phyloP scores from a whole-genome alignment of 495 filamentous ascomycete genomes.

The Annulohypoxylon stygium region DNA sequence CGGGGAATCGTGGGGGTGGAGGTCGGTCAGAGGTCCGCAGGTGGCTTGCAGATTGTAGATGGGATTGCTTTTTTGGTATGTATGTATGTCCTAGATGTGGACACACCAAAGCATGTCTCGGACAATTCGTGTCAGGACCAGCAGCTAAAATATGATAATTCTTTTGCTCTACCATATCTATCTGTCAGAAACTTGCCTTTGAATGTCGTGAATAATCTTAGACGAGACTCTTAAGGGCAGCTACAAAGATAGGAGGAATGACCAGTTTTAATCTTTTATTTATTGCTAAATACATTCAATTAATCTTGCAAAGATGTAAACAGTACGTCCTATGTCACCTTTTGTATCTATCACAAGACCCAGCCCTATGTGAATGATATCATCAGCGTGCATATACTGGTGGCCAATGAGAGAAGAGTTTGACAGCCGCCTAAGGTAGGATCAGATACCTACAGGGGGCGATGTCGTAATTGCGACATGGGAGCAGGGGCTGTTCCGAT shows the following conservation, averaged over 20 bases:
- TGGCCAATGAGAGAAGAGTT: slow-evolving; percentile 1
- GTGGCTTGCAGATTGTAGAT: neutral
- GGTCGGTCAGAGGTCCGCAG: neutral
- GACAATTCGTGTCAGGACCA: slow-evolving; percentile 35
- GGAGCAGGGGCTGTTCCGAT: neutral
- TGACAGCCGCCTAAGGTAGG: neutral
- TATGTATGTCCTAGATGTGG: slow-evolving; percentile 15
- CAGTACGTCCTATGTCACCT: neutral
- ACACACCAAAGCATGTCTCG: slow-evolving; percentile 13
- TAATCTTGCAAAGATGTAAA: slow-evolving; percentile 22
- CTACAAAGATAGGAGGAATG: slow-evolving; percentile 32
- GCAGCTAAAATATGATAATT: slow-evolving; percentile 36
- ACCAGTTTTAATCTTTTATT: slow-evolving; percentile 26
- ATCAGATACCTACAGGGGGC: neutral
- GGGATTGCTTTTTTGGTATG: neutral
- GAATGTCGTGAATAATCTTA: slow-evolving; percentile 45
- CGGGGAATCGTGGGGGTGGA: neutral
- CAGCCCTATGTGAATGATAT: neutral
- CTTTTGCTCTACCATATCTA: slow-evolving; percentile 33
- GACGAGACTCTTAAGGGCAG: slow-evolving; percentile 21
- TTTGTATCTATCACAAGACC: slow-evolving; percentile 20
- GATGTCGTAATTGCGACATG: neutral
- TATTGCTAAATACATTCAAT: neutral
- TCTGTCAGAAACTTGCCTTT: slow-evolving; percentile 37
- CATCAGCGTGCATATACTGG: neutral